Percentiles rank a stretch among this genome's conserved stretches.
phyloP scores from a whole-genome alignment of 768 basidiomycete species.

The Macrolepiota dolichaula region DNA sequence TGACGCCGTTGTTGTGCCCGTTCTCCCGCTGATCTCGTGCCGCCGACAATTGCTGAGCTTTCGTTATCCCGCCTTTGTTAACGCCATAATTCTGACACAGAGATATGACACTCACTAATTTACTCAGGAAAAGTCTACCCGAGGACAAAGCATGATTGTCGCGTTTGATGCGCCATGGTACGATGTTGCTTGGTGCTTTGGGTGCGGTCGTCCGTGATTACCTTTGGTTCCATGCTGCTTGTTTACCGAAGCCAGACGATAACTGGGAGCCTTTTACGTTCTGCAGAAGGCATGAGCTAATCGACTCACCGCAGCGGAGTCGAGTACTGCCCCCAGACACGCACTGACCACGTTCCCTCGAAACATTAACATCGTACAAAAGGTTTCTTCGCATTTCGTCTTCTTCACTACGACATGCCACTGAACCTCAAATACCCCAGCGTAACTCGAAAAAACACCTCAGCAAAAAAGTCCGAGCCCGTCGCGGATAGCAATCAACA shows the following conservation, averaged over 20 bases:
- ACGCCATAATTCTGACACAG: no score
- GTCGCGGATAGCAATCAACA: not conserved
- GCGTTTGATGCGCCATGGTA: not conserved
- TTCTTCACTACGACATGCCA: conserved; percentile 5
- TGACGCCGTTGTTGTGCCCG: no score
- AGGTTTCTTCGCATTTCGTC: not conserved
- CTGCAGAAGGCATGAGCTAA: not conserved
- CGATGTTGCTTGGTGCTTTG: no score
- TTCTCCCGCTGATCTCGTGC: no score
- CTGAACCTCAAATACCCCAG: not conserved
- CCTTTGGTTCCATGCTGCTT: not conserved
- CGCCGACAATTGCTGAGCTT: no score
- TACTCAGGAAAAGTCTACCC: no score
- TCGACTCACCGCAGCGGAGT: not conserved
- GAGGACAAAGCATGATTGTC: not conserved
- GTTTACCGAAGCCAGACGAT: not conserved
- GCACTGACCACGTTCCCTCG: conserved; percentile 5
- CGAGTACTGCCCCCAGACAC: not conserved
- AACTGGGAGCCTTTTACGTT: not conserved
- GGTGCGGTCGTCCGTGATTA: not conserved
- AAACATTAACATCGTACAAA: conserved; percentile 3
- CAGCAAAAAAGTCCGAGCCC: not conserved
- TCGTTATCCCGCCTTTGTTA: no score
- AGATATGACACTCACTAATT: no score
- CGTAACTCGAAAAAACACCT: not conserved